Evolutionary conservation across 1,284 basidiomycete genomes (phyloP).

Genomic region (Taiwanofungus camphoratus): DNA sequence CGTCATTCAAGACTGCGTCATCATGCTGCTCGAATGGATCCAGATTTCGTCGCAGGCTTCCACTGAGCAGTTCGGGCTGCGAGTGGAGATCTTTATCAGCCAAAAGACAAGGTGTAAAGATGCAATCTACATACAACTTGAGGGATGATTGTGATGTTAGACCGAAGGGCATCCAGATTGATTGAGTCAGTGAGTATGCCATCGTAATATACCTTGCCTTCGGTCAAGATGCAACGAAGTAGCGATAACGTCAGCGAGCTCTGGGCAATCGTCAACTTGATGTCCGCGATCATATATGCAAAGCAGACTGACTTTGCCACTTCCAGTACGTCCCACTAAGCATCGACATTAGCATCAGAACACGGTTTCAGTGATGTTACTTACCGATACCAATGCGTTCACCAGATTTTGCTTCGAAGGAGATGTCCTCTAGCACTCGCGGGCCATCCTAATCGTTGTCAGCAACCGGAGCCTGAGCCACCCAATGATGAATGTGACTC

Average conservation of each 20-base stretch:
- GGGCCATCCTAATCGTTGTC: slow-evolving; percentile 36
- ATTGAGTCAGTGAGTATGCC: slow-evolving; percentile 31
- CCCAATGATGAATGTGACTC: no score
- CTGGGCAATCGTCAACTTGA: slow-evolving; percentile 26
- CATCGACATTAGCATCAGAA: slow-evolving; percentile 6
- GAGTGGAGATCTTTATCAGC: not conserved
- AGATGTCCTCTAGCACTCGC: slow-evolving; percentile 43
- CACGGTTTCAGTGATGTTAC: slow-evolving; percentile 26
- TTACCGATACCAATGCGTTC: slow-evolving; percentile 60
- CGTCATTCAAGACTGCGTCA: slow-evolving; percentile 34
- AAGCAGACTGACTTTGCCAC: slow-evolving; percentile 51
- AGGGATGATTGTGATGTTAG: slow-evolving; percentile 44
- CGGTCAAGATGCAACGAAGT: slow-evolving; percentile 42
- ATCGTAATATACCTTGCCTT: slow-evolving; percentile 39
- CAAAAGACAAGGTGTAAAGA: not conserved
- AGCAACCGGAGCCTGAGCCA: no score
- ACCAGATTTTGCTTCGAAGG: slow-evolving; percentile 43
- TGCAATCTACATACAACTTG: slow-evolving; percentile 26
- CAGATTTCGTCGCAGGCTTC: slow-evolving; percentile 31
- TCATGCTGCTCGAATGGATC: slow-evolving; percentile 48
- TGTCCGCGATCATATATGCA: slow-evolving; percentile 24
- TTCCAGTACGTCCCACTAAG: slow-evolving; percentile 62
- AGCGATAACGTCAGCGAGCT: slow-evolving; percentile 41
- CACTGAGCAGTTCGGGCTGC: slow-evolving; percentile 36
- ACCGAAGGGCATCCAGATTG: slow-evolving; percentile 57